Percentiles rank a stretch among this genome's conserved stretches.
Conservation (phyloP, 2,329 filamentous ascomycete species). For the Metarhizium guizhouense region DNA sequence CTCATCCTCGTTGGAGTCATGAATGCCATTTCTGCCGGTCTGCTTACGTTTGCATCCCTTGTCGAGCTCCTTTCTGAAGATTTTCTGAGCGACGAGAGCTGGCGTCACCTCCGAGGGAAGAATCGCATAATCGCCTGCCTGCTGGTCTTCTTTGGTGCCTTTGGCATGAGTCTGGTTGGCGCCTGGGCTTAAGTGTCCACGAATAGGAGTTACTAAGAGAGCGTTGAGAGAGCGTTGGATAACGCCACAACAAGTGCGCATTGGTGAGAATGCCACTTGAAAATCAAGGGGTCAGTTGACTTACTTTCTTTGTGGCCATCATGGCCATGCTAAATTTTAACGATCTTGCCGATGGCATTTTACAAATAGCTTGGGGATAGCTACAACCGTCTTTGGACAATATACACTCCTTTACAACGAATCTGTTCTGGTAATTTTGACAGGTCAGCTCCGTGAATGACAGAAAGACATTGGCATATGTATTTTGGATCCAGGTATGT, state of each 20-base stretch:
- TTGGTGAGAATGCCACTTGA: constrained; percentile 1
- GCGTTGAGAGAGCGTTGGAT: background rate
- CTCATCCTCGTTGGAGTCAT: constrained; percentile 65
- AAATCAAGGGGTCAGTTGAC: background rate
- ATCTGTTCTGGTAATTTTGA: no score
- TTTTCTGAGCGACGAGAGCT: constrained; percentile 57
- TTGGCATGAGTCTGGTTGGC: constrained; percentile 54
- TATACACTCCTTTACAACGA: background rate
- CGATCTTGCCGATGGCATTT: background rate
- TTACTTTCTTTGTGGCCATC: background rate
- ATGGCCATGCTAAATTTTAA: background rate
- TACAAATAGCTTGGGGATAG: background rate
- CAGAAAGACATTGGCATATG: no score
- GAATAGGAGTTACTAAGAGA: background rate
- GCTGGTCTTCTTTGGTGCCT: constrained; percentile 49
- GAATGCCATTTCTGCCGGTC: constrained; percentile 63
- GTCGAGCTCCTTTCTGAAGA: constrained; percentile 67
- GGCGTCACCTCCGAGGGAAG: constrained; percentile 43
- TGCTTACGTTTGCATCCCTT: constrained; percentile 63
- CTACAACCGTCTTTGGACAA: background rate
- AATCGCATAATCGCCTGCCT: constrained; percentile 45
- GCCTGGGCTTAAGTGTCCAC: constrained; percentile 44
- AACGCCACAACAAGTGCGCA: background rate
- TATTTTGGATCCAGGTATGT: background rate
- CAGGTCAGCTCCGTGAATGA: no score